Percentiles rank a stretch among this genome's conserved stretches.
Conservation (phyloP, 352 stramenopile genomes). For the Pythium dissimile region DNA sequence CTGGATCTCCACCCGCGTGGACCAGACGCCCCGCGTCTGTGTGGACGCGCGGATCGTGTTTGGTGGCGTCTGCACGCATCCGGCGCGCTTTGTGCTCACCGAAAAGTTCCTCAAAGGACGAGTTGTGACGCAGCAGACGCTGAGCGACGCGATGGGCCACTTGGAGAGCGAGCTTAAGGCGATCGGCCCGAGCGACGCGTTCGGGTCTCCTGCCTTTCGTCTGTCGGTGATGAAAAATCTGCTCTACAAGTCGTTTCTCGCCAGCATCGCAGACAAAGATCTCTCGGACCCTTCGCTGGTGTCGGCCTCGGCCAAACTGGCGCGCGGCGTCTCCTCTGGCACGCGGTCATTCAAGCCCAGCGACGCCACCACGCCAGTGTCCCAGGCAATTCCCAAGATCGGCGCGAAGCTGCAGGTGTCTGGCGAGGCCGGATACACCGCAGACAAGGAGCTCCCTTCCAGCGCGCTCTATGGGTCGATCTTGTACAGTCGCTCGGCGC, state of each 20-base stretch:
- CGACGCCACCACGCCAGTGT: slow-evolving; percentile 26
- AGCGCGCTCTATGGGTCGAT: slow-evolving; percentile 32
- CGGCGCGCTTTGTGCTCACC: slow-evolving; percentile 21
- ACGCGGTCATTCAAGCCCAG: slow-evolving; percentile 29
- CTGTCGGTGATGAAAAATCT: slow-evolving; percentile 32
- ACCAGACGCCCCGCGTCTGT: slow-evolving; percentile 16
- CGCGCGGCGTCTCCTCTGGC: slow-evolving; percentile 21
- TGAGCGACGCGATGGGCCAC: slow-evolving; percentile 4
- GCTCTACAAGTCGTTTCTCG: slow-evolving; percentile 31
- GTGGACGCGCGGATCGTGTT: slow-evolving; percentile 27
- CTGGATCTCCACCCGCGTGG: slow-evolving; percentile 11
- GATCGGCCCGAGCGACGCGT: slow-evolving; percentile 30
- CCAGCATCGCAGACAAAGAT: neutral
- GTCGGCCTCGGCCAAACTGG: slow-evolving; percentile 16
- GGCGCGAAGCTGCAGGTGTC: slow-evolving; percentile 32
- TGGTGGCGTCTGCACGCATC: slow-evolving; percentile 31
- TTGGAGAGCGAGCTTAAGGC: slow-evolving; percentile 19
- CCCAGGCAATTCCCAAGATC: slow-evolving; percentile 36
- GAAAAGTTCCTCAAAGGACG: slow-evolving; percentile 21
- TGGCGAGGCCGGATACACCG: slow-evolving; percentile 43
- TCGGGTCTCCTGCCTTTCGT: slow-evolving; percentile 23
- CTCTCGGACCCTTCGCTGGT: slow-evolving; percentile 13
- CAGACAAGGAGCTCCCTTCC: slow-evolving; percentile 26
- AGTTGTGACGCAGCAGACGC: slow-evolving; percentile 18
- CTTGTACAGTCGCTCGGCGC: slow-evolving; percentile 24